Conservation (phyloP, 371 early-diverging fungal species). For the Capillidium rhysosporum region DNA sequence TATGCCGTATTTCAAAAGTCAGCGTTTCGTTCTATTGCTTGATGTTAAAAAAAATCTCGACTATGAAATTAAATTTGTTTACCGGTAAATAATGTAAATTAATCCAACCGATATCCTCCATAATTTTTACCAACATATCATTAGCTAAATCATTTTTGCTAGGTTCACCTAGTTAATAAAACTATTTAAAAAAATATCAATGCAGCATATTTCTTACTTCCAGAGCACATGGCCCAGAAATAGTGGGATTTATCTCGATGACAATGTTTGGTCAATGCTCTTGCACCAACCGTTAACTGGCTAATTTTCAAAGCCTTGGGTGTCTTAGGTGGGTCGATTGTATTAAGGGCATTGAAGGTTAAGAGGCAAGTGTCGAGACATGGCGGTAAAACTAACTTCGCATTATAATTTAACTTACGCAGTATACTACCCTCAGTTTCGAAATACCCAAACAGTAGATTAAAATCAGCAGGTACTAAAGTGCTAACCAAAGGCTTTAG, state of each 20-base stretch:
- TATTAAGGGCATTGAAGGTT: not conserved
- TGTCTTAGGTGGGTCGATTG: not conserved
- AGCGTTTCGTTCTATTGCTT: slow-evolving; percentile 12
- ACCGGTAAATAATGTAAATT: slow-evolving; percentile 19
- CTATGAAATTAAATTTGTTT: slow-evolving; percentile 2
- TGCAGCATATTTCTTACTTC: slow-evolving; percentile 11
- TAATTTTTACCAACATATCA: slow-evolving; percentile 11
- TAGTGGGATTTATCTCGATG: slow-evolving; percentile 15
- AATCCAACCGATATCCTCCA: slow-evolving; percentile 15
- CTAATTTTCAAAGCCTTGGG: not conserved
- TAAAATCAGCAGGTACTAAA: not conserved
- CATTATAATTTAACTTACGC: not conserved
- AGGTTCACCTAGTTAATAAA: slow-evolving; percentile 13
- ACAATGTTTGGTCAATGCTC: slow-evolving; percentile 20
- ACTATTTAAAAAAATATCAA: not conserved
- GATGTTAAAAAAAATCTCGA: not conserved
- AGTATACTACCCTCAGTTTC: not conserved
- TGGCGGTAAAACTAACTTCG: not conserved
- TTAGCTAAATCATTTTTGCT: slow-evolving; percentile 18
- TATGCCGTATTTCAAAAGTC: slow-evolving; percentile 17
- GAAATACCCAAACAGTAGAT: not conserved
- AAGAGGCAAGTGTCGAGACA: not conserved
- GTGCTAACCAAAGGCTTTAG: not conserved
- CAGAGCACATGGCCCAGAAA: slow-evolving; percentile 18
- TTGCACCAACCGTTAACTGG: slow-evolving; percentile 17